A percentile compares a stretch with the other conserved stretches of the same genome.
Conservation (phyloP, 306 rosid species). For the Boehmeria nivea region DNA sequence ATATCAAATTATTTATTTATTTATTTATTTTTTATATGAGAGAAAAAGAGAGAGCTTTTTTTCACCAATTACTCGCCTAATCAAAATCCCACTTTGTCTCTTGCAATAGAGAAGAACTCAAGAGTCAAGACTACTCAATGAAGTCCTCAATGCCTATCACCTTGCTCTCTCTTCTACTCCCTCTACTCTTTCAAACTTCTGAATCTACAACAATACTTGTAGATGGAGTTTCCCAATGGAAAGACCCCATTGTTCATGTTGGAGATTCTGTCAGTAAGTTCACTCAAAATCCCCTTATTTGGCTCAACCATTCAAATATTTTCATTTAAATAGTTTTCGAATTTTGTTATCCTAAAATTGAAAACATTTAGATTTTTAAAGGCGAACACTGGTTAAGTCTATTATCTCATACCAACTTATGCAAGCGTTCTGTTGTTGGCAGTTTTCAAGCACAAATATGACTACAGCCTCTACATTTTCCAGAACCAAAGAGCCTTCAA, state of each 20-base stretch:
- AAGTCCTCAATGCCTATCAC: slow-evolving; percentile 33
- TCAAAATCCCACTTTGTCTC: slow-evolving; percentile 11
- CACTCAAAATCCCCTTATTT: not conserved
- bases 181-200: slow-evolving; percentile 41
- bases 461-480: slow-evolving; percentile 83
- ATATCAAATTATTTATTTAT: too few relatives aligned
- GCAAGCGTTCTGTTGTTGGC: slow-evolving; percentile 13
- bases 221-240: slow-evolving; percentile 83
- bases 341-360: too few relatives aligned
- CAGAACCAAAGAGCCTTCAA: slow-evolving; percentile 66
- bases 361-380: too few relatives aligned
- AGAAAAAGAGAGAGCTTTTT: slow-evolving; percentile 13
- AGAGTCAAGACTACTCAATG: slow-evolving; percentile 9
- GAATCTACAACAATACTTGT: slow-evolving; percentile 52
- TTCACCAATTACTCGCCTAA: slow-evolving; percentile 15
- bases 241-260: slow-evolving; percentile 58
- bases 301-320: too few relatives aligned
- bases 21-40: too few relatives aligned
- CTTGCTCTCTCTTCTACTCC: slow-evolving; percentile 31
- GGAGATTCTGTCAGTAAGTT: slow-evolving; percentile 84
- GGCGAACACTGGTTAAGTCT: too few relatives aligned
- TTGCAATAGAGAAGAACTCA: not conserved
- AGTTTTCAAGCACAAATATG: slow-evolving; percentile 78
- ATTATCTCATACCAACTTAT: too few relatives aligned
- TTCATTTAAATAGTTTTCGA: not conserved